A percentile compares a stretch with the other conserved stretches of the same genome.
phyloP scores from a whole-genome alignment of 2,329 filamentous ascomycete species.

The Colletotrichum siamense region DNA sequence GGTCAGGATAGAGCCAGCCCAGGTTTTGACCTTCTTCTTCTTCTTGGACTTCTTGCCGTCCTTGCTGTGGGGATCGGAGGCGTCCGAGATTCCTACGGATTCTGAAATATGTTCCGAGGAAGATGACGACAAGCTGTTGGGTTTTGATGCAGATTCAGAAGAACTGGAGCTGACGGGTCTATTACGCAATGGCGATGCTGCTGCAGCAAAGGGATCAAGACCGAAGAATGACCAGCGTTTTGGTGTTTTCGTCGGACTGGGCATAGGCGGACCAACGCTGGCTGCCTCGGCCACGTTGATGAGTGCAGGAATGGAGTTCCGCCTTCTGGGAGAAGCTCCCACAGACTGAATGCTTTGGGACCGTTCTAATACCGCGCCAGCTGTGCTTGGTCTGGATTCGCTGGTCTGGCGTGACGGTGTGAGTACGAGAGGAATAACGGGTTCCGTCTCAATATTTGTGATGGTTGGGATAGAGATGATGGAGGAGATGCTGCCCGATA shows the following conservation, averaged over 20 bases:
- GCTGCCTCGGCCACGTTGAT: conserved; percentile 43
- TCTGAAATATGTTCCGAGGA: conserved; percentile 43
- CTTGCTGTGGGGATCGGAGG: conserved; percentile 34
- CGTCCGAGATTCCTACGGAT: conserved; percentile 18
- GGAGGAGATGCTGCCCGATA: conserved; percentile 82
- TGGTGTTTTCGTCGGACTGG: conserved; percentile 55
- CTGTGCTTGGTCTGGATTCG: conserved; percentile 70
- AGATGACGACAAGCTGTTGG: conserved; percentile 23
- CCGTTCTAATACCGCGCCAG: conserved; percentile 71
- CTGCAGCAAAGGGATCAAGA: conserved; percentile 58
- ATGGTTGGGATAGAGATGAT: conserved; percentile 65
- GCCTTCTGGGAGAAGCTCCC: conserved; percentile 49
- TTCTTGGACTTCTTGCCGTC: conserved; percentile 50
- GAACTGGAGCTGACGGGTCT: conserved; percentile 55
- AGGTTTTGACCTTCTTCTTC: conserved; percentile 78
- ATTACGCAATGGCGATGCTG: conserved; percentile 51
- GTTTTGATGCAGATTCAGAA: conserved; percentile 39
- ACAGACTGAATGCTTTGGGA: conserved; percentile 41
- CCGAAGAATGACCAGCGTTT: conserved; percentile 69
- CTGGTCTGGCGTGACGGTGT: conserved; percentile 45
- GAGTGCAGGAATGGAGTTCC: conserved; percentile 66
- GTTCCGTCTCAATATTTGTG: conserved; percentile 4
- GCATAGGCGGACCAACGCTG: conserved; percentile 37
- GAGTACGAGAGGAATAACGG: conserved; percentile 34
- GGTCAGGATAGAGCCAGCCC: conserved; percentile 72